Percentiles rank a stretch among this genome's conserved stretches.
Evolutionary conservation across 768 basidiomycete species (phyloP).

Genomic region (Boletus fagicola): DNA sequence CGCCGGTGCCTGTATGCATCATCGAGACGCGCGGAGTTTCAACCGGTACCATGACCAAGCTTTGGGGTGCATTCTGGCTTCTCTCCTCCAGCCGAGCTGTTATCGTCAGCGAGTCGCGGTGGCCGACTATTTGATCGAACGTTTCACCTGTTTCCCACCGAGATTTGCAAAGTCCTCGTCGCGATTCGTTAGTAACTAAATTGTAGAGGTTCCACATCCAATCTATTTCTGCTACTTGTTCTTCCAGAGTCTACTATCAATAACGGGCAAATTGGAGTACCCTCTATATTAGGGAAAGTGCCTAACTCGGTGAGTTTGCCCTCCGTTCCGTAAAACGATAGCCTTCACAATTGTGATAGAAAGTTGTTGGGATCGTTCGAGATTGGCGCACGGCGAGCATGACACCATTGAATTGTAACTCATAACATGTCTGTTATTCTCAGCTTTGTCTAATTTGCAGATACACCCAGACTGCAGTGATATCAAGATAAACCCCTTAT

Average conservation of each 20-base stretch:
- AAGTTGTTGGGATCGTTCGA: neutral
- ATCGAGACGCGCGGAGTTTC: neutral
- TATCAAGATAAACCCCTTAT: neutral
- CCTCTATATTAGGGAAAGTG: neutral
- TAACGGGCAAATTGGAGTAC: neutral
- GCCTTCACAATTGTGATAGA: too few species aligned
- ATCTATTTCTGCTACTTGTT: neutral
- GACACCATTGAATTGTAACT: neutral
- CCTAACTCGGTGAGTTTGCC: neutral
- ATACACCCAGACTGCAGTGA: neutral
- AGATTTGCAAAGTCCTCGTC: neutral
- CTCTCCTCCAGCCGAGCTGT: neutral
- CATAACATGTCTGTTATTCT: neutral
- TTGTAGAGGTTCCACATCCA: neutral
- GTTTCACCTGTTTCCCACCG: neutral
- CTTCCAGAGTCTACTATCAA: neutral
- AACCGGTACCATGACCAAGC: neutral
- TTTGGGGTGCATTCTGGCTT: neutral
- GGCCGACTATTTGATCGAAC: neutral
- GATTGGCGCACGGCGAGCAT: neutral
- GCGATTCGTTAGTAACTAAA: neutral
- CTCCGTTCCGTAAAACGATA: neutral
- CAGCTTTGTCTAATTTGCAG: neutral
- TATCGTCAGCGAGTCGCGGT: neutral
- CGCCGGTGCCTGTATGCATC: neutral